A percentile compares a stretch with the other conserved stretches of the same genome.
Evolutionary conservation across 164 flowering plant species (phyloP).

Genomic region (Vitis labrusca): DNA sequence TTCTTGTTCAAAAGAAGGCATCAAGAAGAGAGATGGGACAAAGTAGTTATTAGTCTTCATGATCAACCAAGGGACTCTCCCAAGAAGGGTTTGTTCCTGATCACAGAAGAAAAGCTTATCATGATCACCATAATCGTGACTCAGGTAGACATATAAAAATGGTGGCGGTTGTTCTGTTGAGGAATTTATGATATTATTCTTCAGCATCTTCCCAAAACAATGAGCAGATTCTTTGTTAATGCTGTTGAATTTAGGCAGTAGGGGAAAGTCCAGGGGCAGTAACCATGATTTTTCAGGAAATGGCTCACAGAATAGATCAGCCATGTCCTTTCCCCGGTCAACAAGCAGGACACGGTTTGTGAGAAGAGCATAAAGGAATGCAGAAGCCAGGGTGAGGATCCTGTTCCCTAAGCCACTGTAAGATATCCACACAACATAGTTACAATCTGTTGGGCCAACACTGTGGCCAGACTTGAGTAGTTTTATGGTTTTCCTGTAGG

Average conservation of each 20-base stretch:
- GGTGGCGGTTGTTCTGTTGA: constrained; percentile 25
- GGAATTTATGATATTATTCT: constrained; percentile 17
- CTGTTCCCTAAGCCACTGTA: constrained; percentile 85
- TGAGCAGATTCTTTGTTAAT: constrained; percentile 41
- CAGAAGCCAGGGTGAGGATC: constrained; percentile 67
- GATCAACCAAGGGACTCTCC: constrained; percentile 69
- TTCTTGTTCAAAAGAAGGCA: constrained; percentile 65
- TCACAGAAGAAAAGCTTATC: constrained; percentile 91
- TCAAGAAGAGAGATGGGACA: constrained; percentile 75
- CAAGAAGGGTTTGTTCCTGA: constrained; percentile 49
- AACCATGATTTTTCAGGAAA: constrained; percentile 77
- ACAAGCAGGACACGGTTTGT: constrained; percentile 76
- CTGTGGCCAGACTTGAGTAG: constrained; percentile 41
- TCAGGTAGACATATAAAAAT: constrained; percentile 63
- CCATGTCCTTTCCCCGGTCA: constrained; percentile 57
- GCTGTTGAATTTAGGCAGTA: constrained; percentile 29
- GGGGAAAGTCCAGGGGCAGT: constrained; percentile 66
- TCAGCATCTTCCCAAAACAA: constrained; percentile 65
- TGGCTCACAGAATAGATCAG: constrained; percentile 85
- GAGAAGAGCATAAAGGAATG: constrained; percentile 84
- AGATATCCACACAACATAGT: constrained; percentile 82
- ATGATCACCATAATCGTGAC: constrained; percentile 60
- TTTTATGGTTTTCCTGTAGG: constrained; percentile 50
- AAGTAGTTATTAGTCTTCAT: constrained; percentile 75
- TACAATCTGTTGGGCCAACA: constrained; percentile 43